phyloP scores from a whole-genome alignment of 2,329 filamentous ascomycete species.

The Venturia carpophila region DNA sequence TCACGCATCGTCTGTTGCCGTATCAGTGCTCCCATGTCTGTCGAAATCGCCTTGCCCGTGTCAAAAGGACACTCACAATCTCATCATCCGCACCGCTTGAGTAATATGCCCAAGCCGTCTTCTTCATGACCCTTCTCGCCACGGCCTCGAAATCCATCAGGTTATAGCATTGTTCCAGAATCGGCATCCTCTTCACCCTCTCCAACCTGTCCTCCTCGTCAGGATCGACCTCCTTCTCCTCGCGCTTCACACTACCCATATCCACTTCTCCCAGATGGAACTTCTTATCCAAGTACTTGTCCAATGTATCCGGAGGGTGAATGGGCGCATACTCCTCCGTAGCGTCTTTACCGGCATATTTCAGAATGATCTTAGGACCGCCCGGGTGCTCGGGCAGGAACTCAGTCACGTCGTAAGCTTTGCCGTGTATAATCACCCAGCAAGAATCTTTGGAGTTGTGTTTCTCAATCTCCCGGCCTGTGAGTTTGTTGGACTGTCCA shows the following conservation, averaged over 20 bases:
- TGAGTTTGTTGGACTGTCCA: slow-evolving; percentile 30
- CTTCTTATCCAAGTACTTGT: slow-evolving; percentile 69
- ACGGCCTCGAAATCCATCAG: slow-evolving; percentile 94
- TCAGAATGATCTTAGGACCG: slow-evolving; percentile 86
- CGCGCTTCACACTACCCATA: slow-evolving; percentile 66
- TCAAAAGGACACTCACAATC: slow-evolving; percentile 54
- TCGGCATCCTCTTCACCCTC: slow-evolving; percentile 64
- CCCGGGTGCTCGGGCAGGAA: slow-evolving; percentile 88
- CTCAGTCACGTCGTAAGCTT: slow-evolving; percentile 83
- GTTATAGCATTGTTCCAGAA: slow-evolving; percentile 84
- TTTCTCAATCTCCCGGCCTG: slow-evolving; percentile 54
- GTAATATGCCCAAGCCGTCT: slow-evolving; percentile 95
- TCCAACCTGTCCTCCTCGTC: slow-evolving; percentile 68
- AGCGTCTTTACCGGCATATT: slow-evolving; percentile 92
- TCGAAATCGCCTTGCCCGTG: background rate
- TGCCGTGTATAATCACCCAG: slow-evolving; percentile 86
- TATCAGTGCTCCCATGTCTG: background rate
- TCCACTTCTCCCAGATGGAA: slow-evolving; percentile 89
- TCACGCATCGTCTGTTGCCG: slow-evolving; percentile 71
- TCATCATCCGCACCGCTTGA: slow-evolving; percentile 87
- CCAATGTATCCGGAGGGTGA: slow-evolving; percentile 77
- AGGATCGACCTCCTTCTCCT: slow-evolving; percentile 59
- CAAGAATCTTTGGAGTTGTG: slow-evolving; percentile 78
- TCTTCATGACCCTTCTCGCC: slow-evolving; percentile 86
- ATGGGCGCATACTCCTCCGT: slow-evolving; percentile 89